Percentiles rank a stretch among this genome's conserved stretches.
These are phyloP conservation scores for Phaeosphaeria sp. DNA, from an alignment of 2,329 filamentous ascomycete species.

Conservation along the genomic window DNA sequence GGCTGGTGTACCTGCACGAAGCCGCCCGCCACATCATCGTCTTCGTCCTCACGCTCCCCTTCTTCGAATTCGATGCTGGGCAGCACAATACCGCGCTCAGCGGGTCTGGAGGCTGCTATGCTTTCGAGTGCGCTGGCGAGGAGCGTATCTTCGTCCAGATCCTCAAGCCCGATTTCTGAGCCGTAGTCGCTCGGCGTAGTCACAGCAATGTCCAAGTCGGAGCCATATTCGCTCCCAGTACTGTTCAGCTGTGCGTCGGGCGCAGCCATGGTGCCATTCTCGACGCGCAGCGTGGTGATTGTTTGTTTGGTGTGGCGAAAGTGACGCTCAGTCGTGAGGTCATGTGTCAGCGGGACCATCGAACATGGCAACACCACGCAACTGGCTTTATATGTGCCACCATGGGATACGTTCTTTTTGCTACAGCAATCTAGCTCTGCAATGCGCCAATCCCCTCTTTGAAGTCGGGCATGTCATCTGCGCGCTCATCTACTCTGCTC, in stretches of 20 bases:
- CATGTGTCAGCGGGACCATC: constrained; percentile 11
- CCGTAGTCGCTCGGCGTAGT: constrained; percentile 65
- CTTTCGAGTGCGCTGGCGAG: constrained; percentile 23
- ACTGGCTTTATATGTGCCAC: no score
- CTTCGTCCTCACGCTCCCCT: constrained; percentile 26
- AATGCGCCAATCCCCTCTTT: constrained; percentile 35
- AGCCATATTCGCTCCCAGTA: constrained; percentile 65
- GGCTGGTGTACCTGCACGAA: constrained; percentile 52
- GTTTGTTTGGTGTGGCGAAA: constrained; percentile 6
- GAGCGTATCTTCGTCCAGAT: constrained; percentile 63
- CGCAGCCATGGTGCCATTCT: constrained; percentile 37
- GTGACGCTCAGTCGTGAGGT: constrained; percentile 22
- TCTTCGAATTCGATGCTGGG: constrained; percentile 32
- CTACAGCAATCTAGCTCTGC: constrained; percentile 43
- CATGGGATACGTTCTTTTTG: background rate
- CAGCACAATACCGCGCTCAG: constrained; percentile 13
- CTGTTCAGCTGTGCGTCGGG: constrained; percentile 14
- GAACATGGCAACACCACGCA: background rate
- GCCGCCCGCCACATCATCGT: constrained; percentile 48
- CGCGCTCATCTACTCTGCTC: constrained; percentile 55
- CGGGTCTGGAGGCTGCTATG: constrained; percentile 4
- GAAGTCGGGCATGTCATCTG: constrained; percentile 64
- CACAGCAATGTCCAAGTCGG: constrained; percentile 61
- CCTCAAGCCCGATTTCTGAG: constrained; percentile 61
- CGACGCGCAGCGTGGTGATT: background rate